Evolutionary conservation across 179 eudicot species (phyloP), one percentile per base, ranked within the genome.

Genomic region (Beta macrorhiza): DNA sequence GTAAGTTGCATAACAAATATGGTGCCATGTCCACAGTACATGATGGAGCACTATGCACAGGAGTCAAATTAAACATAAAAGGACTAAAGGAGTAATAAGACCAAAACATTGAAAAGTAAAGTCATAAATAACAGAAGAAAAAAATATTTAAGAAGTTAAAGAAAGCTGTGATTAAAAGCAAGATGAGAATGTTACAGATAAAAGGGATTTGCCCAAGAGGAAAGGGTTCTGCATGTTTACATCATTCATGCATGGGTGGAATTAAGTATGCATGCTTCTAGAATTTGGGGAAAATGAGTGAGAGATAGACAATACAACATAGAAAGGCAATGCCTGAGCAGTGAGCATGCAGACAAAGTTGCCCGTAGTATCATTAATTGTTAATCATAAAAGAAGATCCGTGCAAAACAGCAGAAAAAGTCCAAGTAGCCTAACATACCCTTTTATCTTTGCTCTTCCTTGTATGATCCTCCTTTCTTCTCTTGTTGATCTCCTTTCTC

Each of bases 401-500:
- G 70, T 7, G 68, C 22, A 52, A 51, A 78, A 71, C 67, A 57
- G 5, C 32, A 13, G 45, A 22, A 47, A 29, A 57, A 47, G 51
- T 67, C 51, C 11, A 58, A 63, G 67, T 78, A 52, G 44, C 25
- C 67, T 2, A 58, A 61, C 89, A 75, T 78, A 91, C 98, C 97
- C 90, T 90, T 89, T 91, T 92, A 75, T 92, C 98, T 89, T 91
- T 93, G 87, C 58, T 92, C 84, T 90, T 93, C 91, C 92, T 89
- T 11, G 91, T 22, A 62, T 87, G 87, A 75, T 93, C 98, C 5
- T 95, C 98, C 89, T 95, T 95, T 88, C 98, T 88, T 84, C 98
- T 85, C 91, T 95, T 95, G 75, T 97, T 90, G 79, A 90, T 88
- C 85, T 95, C 99, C 82, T 93, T 95, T 84, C 90, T 95, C 99